A percentile compares a stretch with the other conserved stretches of the same genome.
phyloP scores from a whole-genome alignment of 805 yeast species.

The Metschnikowia aberdeeniae region DNA sequence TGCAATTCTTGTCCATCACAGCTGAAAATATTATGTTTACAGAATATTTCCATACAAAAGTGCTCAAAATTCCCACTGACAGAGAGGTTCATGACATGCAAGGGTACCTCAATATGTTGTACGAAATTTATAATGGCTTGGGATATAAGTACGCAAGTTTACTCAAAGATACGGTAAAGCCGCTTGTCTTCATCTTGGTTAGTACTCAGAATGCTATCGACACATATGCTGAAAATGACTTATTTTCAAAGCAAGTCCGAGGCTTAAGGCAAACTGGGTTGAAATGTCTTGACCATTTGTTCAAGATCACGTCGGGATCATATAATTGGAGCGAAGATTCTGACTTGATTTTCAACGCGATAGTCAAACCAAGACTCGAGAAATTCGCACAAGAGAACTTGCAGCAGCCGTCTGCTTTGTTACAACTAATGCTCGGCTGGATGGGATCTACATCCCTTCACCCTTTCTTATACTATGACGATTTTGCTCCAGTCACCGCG shows the following conservation, averaged over 20 bases:
- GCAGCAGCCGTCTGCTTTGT: conserved; percentile 76
- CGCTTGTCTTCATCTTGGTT: conserved; percentile 53
- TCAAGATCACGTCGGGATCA: conserved; percentile 47
- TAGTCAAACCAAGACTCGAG: conserved; percentile 62
- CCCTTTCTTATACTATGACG: conserved; percentile 52
- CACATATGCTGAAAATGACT: conserved; percentile 12
- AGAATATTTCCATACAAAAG: conserved; percentile 5
- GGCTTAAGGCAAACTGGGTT: conserved; percentile 63
- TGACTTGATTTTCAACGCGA: conserved; percentile 44
- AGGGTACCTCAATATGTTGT: conserved; percentile 63
- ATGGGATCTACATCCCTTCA: conserved; percentile 38
- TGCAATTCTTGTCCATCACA: conserved; percentile 60
- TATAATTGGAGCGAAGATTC: conserved; percentile 53
- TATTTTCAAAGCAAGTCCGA: conserved; percentile 45
- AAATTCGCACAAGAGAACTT: conserved; percentile 72
- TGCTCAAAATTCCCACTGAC: conserved; percentile 6
- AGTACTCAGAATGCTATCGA: conserved; percentile 46
- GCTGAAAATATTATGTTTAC: conserved; percentile 44
- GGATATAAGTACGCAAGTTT: conserved; percentile 53
- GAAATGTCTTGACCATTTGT: conserved; percentile 56
- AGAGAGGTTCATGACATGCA: conserved; percentile 44
- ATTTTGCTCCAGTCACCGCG: conserved; percentile 51
- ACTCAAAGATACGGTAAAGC: conserved; percentile 49
- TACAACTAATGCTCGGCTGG: conserved; percentile 64
- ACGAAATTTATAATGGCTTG: conserved; percentile 52